Percentiles rank a stretch among this genome's conserved stretches.
phyloP scores from a whole-genome alignment of 352 stramenopile species.

The Phytophthora aleatoria region DNA sequence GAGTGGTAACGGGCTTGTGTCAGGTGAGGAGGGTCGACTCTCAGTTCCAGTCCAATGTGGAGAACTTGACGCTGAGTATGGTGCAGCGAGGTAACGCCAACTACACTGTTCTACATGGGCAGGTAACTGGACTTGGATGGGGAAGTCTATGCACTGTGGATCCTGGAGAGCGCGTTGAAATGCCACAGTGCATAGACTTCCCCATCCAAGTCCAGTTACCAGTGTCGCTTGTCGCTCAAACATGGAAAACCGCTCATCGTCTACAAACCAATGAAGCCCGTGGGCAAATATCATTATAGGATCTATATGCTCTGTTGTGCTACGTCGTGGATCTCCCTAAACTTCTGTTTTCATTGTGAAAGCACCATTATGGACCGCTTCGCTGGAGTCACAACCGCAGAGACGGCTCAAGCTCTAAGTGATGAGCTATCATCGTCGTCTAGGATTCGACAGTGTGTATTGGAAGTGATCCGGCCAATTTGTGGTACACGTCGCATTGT shows the following conservation, averaged over 20 bases:
- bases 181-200: too few relatives aligned
- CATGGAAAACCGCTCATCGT: slow-evolving; percentile 10
- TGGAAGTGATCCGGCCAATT: slow-evolving; percentile 33
- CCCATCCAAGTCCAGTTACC: too few relatives aligned
- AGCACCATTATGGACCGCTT: slow-evolving; percentile 29
- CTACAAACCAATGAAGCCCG: slow-evolving; percentile 28
- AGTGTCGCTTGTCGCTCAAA: slow-evolving; percentile 5
- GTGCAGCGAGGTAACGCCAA: slow-evolving; percentile 9
- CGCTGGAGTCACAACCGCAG: slow-evolving; percentile 1
- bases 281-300: slow-evolving; percentile 39
- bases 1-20: slow-evolving; percentile 9
- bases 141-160: slow-evolving; percentile 1
- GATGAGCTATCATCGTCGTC: slow-evolving; percentile 7
- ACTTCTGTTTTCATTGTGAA: slow-evolving; percentile 32
- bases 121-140: background rate
- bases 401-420: background rate
- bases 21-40: slow-evolving; percentile 20
- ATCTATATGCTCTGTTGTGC: slow-evolving; percentile 40
- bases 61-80: slow-evolving; percentile 9
- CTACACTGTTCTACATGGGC: slow-evolving; percentile 4
- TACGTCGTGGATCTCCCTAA: slow-evolving; percentile 25
- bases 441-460: slow-evolving; percentile 24
- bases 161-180: background rate
- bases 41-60: slow-evolving; percentile 11
- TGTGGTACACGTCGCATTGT: slow-evolving; percentile 26